Base-by-base conservation (phyloP, 164 flowering plant species). In the Sextonia rubra region DNA sequence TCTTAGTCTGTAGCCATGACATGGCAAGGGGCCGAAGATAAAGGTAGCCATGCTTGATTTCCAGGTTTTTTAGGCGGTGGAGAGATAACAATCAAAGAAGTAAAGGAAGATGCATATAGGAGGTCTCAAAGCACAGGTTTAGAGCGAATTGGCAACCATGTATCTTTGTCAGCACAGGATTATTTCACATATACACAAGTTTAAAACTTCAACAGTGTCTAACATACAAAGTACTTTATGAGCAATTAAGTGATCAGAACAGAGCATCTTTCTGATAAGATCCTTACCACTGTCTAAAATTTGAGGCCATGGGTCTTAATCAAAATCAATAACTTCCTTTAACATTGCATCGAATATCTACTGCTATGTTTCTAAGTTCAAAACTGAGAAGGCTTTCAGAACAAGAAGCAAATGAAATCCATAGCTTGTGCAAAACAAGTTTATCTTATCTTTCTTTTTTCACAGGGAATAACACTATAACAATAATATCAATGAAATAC, bases 211-310 rank as follows among this genome's bases (percentile, higher is more conserved):
- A 64, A 32, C 47, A 69, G 44, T 48, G 26, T 44, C 12, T 32
- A 65, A 82, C 97, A 71, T 87, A 96, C 99, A 89, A 79, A 93
- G 71, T 32, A 96, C 99, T 93, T 93, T 87, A 84, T 91, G 99
- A 77, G 99, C 99, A 74, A 97, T 93, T 78, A 88, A 80, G 20
- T 98, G 88, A 0, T 96, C 92, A 62, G 86, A 88, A 81, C 92
- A 89, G 8, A 96, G 87, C 99, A 96, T 96, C 84, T 83, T 90
- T 55, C 81, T 71, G 47, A 91, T 96, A 56, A 96, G 90, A 82
- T 96, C 98, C 82, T 96, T 96, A 9, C 95, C 99, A 81, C 99
- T 96, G 64, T 88, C 97, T 55, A 98, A 93, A 68, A 96, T 93
- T 58, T 88, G 52, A 29, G 99, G 99, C 99, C 99, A 96, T 23